Conservation (phyloP, 2,329 filamentous ascomycete species). For the Venturia oleaginea region DNA sequence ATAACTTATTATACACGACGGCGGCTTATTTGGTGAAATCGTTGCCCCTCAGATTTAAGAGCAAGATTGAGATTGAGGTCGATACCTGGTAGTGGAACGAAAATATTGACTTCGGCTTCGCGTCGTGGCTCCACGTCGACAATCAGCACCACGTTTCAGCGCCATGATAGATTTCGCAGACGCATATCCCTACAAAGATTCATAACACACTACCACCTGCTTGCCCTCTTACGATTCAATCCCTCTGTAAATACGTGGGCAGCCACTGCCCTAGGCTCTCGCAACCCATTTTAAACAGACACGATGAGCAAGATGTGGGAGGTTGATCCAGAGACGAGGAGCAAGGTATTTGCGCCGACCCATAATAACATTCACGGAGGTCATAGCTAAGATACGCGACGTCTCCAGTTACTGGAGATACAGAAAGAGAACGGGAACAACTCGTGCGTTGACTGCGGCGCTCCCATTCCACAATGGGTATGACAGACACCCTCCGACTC, state of each 20-base stretch:
- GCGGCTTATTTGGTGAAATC: background rate
- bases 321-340: constrained; percentile 93
- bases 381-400: background rate
- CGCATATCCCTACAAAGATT: background rate
- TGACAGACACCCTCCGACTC: constrained; percentile 23
- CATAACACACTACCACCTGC: background rate
- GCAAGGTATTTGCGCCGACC: constrained; percentile 56
- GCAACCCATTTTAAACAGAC: background rate
- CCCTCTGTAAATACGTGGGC: background rate
- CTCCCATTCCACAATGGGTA: constrained; percentile 96
- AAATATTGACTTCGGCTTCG: background rate
- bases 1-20: too few species aligned
- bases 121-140: background rate
- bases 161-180: background rate
- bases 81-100: background rate
- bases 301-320: constrained; percentile 66
- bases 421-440: constrained; percentile 87
- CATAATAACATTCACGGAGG: background rate
- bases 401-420: constrained; percentile 67
- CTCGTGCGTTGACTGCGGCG: constrained; percentile 87
- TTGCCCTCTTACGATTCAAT: background rate
- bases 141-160: constrained; percentile 2
- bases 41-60: background rate
- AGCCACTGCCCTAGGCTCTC: too few species aligned
- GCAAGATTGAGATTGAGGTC: background rate